Conservation (phyloP, 371 early-diverging fungal species). For the Parasitella parasitica region DNA sequence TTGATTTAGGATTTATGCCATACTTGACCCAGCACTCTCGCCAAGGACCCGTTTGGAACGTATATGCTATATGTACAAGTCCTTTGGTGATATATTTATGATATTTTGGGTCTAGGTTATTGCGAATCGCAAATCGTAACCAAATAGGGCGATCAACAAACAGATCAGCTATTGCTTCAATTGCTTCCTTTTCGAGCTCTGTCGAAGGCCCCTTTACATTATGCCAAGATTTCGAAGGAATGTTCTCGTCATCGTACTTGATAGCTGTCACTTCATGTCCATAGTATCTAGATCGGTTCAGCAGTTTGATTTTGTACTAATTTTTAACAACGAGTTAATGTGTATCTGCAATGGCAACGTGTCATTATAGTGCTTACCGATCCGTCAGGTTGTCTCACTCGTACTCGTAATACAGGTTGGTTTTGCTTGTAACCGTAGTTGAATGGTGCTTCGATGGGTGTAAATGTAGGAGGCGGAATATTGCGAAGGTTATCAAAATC, state of each 20-base stretch:
- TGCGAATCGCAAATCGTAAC: conserved; percentile 45
- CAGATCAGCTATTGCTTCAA: conserved; percentile 10
- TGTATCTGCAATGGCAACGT: neutral
- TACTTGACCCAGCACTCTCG: conserved; percentile 61
- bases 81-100: conserved; percentile 29
- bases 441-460: conserved; percentile 37
- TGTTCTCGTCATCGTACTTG: conserved; percentile 14
- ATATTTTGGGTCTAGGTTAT: conserved; percentile 20
- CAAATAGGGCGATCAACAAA: conserved; percentile 61
- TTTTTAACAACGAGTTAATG: no score
- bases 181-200: neutral
- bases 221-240: conserved; percentile 17
- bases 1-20: conserved; percentile 62
- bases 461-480: conserved; percentile 61
- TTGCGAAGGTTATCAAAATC: conserved; percentile 14
- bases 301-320: conserved; percentile 32
- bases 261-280: neutral
- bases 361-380: conserved; percentile 39
- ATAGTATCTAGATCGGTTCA: conserved; percentile 9
- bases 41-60: conserved; percentile 59
- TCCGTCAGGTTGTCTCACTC: conserved; percentile 48
- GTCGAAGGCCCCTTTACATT: neutral
- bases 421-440: conserved; percentile 56
- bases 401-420: conserved; percentile 43
- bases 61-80: conserved; percentile 44